Conservation (phyloP, 192 early-diverging fungal genomes). For the Umbelopsis sp. region DNA sequence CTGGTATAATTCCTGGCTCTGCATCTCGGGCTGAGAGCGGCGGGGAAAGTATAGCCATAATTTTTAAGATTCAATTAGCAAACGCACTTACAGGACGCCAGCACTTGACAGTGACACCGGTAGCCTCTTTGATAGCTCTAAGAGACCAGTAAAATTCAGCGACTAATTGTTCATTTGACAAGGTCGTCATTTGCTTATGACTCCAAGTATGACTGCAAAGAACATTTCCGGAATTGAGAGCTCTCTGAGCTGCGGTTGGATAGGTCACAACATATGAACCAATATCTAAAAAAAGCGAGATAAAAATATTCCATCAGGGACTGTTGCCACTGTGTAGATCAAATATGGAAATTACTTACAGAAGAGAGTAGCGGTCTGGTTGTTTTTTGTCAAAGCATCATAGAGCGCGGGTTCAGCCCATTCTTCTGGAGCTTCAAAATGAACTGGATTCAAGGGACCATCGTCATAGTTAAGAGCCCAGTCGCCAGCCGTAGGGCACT, state of each 20-base stretch:
- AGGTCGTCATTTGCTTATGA: constrained; percentile 49
- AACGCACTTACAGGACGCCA: constrained; percentile 40
- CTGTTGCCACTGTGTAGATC: not conserved
- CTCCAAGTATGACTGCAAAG: constrained; percentile 58
- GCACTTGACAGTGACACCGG: constrained; percentile 52
- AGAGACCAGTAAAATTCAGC: constrained; percentile 56
- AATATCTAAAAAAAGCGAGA: constrained; percentile 26
- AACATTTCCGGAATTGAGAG: constrained; percentile 51
- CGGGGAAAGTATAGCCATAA: too few species aligned
- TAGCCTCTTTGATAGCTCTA: constrained; percentile 45
- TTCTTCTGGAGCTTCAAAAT: constrained; percentile 19
- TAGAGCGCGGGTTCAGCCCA: constrained; percentile 44
- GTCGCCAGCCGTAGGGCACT: constrained; percentile 20
- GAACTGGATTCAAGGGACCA: constrained; percentile 35
- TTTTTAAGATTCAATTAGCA: too few species aligned
- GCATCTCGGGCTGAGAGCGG: too few species aligned
- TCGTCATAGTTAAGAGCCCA: constrained; percentile 49
- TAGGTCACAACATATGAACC: constrained; percentile 38
- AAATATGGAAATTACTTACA: not conserved
- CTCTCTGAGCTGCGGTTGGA: constrained; percentile 31
- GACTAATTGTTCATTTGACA: constrained; percentile 59
- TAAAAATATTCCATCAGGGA: not conserved
- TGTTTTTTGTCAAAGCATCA: constrained; percentile 35
- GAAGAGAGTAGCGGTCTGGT: constrained; percentile 40
- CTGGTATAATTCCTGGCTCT: too few species aligned